Base-by-base conservation (phyloP, 768 basidiomycete species). In the Collybiopsis confluens region DNA sequence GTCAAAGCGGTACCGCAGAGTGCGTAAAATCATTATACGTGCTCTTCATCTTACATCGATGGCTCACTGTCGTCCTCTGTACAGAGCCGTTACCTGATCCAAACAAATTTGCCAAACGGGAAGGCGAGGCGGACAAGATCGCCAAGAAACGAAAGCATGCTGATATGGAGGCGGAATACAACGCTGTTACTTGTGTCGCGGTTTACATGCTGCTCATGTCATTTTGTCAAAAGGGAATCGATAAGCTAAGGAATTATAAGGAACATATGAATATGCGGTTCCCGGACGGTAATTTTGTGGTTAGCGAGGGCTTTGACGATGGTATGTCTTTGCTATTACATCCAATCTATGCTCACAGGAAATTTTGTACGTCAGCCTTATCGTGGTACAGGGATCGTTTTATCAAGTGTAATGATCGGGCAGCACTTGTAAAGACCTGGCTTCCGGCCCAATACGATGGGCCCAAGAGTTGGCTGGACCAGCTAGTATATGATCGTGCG, bases 331-430 rank as follows among this genome's bases (percentile, higher is more conserved):
- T 2, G 41, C 2, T 28, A 35, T 23, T 26, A 26, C 35, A 18
- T 15, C 48, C 24, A 2, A 18, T 35, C 54, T 38, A 27, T 59
- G 26, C 58, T 45, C 45, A 47, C 51, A 47, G 54, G 62, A 13
- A 58, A 54, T 28, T 52, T 54, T 44, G n/a, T 56, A 28, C 24
- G 54, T 44, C 61, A 92, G 90, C 90, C 5, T 71, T 91, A 35
- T 70, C 82, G 49, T 99, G 94, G 95, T 94, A 97, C 72, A 90
- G 89, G 64, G 85, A 87, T 11, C 88, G 93, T 58, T 99, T 97
- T 67, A 83, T 94, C 62, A 94, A 95, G 65, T 96, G 92, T 63
- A 90, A 91, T 62, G 93, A 96, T 55, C 90, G 95, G 37, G 91
- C 92, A 16, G 86, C 91, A 44, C 68, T 90, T 16, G 88, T 92